Evolutionary conservation across 306 rosid genomes (phyloP).

Genomic region (Coriaria nepalensis): DNA sequence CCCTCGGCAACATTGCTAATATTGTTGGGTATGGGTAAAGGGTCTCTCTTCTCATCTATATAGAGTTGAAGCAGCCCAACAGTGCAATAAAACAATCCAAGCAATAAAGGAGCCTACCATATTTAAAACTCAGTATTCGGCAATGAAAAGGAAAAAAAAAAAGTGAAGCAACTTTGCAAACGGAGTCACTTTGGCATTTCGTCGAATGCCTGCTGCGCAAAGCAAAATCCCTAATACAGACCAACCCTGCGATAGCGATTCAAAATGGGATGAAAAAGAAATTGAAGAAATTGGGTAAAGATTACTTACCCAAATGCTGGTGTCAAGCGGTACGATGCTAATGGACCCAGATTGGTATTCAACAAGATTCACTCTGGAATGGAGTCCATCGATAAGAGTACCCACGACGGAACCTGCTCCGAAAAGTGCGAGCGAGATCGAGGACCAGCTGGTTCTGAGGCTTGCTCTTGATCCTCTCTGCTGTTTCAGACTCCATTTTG

Average conservation of each 20-base stretch:
- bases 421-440: slow-evolving; percentile 42
- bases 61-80: slow-evolving; percentile 63
- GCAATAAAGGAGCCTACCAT: slow-evolving; percentile 57
- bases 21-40: slow-evolving; percentile 12
- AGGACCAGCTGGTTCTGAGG: slow-evolving; percentile 38
- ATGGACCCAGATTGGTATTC: slow-evolving; percentile 45
- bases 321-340: slow-evolving; percentile 45
- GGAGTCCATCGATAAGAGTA: slow-evolving; percentile 71
- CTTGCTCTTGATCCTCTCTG: slow-evolving; percentile 13
- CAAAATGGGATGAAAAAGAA: not conserved
- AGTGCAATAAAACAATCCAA: slow-evolving; percentile 62
- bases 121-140: not conserved
- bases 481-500: slow-evolving; percentile 25
- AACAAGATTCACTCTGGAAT: slow-evolving; percentile 67
- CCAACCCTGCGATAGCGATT: not conserved
- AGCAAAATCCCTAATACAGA: not conserved
- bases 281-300: not conserved
- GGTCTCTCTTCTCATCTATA: slow-evolving; percentile 28
- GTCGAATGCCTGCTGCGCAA: too few species aligned
- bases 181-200: too few species aligned
- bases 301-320: slow-evolving; percentile 38
- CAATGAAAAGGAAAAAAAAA: not conserved
- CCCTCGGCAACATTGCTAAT: slow-evolving; percentile 15
- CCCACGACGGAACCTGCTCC: slow-evolving; percentile 58
- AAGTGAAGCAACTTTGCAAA: not conserved